Evolutionary conservation across 176 grass and related monocot genomes (phyloP).

Genomic region (Oropetium thomaeum): DNA sequence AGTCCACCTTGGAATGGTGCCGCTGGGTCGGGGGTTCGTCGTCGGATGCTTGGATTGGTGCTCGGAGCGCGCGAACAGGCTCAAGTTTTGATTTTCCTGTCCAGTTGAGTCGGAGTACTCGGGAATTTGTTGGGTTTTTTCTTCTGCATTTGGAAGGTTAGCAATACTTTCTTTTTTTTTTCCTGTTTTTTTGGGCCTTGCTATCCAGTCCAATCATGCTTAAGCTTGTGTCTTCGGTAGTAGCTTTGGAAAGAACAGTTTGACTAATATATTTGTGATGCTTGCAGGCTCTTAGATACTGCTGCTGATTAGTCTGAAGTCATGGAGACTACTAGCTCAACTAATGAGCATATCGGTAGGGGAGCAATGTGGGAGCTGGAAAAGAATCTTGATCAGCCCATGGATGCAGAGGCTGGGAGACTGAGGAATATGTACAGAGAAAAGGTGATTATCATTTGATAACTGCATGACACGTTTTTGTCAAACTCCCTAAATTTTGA

Average conservation of each 20-base stretch:
- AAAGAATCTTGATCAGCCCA: slow-evolving; percentile 78
- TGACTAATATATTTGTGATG: slow-evolving; percentile 14
- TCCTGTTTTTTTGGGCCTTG: no score
- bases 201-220: not conserved
- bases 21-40: not conserved
- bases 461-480: not conserved
- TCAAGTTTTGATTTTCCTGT: slow-evolving; percentile 7
- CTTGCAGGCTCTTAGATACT: slow-evolving; percentile 14
- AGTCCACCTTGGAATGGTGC: not conserved
- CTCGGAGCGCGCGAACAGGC: not conserved
- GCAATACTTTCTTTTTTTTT: no score
- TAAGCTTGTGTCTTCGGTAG: not conserved
- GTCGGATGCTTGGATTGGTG: not conserved
- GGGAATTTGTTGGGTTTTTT: not conserved
- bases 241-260: not conserved
- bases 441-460: slow-evolving; percentile 52
- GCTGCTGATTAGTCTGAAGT: not conserved
- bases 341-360: slow-evolving; percentile 40
- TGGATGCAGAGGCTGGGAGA: slow-evolving; percentile 74
- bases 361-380: slow-evolving; percentile 88
- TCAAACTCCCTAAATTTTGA: not conserved
- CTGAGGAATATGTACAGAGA: slow-evolving; percentile 71
- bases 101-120: not conserved
- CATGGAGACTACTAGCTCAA: slow-evolving; percentile 52
- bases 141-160: slow-evolving; percentile 7